These are phyloP conservation scores for Cutaneotrichosporon sp. DNA, from an alignment of 1,284 basidiomycete species.

Conservation along the genomic window DNA sequence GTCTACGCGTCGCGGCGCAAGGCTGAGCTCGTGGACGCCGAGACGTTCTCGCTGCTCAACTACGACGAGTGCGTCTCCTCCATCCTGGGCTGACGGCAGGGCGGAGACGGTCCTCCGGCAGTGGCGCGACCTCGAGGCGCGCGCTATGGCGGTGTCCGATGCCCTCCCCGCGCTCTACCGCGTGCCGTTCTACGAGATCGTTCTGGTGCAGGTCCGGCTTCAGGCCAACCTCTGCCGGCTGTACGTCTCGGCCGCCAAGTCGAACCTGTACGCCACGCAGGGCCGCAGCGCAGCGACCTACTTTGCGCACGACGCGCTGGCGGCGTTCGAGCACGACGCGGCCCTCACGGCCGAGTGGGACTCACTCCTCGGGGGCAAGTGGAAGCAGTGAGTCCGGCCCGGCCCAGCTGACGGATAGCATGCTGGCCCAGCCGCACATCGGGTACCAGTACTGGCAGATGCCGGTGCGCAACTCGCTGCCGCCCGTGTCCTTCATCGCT, in stretches of 20 bases:
- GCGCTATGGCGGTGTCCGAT: constrained; percentile 63
- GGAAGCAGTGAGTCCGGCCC: constrained; percentile 31
- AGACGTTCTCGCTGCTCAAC: constrained; percentile 64
- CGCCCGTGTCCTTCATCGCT: constrained; percentile 29
- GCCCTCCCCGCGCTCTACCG: constrained; percentile 57
- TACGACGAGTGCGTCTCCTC: constrained; percentile 64
- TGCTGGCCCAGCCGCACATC: constrained; percentile 64
- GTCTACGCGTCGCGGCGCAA: constrained; percentile 58
- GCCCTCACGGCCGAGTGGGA: constrained; percentile 59
- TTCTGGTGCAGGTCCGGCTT: constrained; percentile 62
- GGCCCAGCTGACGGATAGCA: constrained; percentile 50
- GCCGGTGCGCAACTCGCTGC: constrained; percentile 61
- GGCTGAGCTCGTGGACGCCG: constrained; percentile 66
- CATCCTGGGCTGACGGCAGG: constrained; percentile 43
- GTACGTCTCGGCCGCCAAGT: constrained; percentile 58
- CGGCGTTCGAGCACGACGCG: constrained; percentile 35
- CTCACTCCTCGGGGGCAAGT: constrained; percentile 60
- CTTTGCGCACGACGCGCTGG: constrained; percentile 60
- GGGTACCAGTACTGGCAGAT: constrained; percentile 64
- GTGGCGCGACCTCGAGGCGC: constrained; percentile 59
- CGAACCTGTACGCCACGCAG: constrained; percentile 66
- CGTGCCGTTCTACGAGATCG: constrained; percentile 67
- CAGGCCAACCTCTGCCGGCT: constrained; percentile 60
- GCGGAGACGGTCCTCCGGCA: constrained; percentile 61
- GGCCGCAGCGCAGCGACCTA: constrained; percentile 64